Base-by-base conservation (phyloP, 352 stramenopile genomes). In the Hyaloperonospora arabidopsidis region DNA sequence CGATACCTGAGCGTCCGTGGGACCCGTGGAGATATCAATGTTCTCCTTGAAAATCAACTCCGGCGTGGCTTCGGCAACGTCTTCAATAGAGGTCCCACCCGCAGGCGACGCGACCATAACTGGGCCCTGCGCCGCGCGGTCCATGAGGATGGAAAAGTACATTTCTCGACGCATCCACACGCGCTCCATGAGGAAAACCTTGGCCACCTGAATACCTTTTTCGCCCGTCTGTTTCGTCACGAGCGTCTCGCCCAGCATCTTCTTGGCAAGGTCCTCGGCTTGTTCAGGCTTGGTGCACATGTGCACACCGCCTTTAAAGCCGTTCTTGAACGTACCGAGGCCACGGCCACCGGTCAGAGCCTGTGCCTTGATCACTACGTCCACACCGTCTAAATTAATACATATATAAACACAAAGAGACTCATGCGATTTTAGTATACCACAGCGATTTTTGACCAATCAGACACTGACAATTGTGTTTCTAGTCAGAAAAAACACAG, bases 101-200 rank as follows among this genome's bases (percentile, higher is more conserved):
- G 84, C 72, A 59, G 84, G 80, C 64, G 84, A 97, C n/a, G 88
- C 96, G 45, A 99, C 93, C 57, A 99, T 88, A 32, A 98, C 78
- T 6, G 96, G 95, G 25, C 96, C 96, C 62, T 97, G 86, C 61
- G 78, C 94, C 14, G 79, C 85, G 38, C 96, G 90, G 76, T 99
- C 97, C 89, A 99, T 97, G 36, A 99, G 76, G 74, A 99, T 98
- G 56, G 85, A 93, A 49, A 99, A 93, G 77, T 99, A 99, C 81
- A 98, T 97, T 77, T 99, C 97, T 32, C 87, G 77, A 34, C 87
- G 77, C 76, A 97, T 96, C 74, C 96, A 95, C 45, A 97, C 76
- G 54, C 90, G 79, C 72, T 97, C 89, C 60, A 97, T 86, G 45
- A 97, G 67, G 63, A 97, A 91, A 45, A 94, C 84, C 71, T 95